phyloP scores from a whole-genome alignment of 495 filamentous ascomycete genomes.

The Neurospora sp. region DNA sequence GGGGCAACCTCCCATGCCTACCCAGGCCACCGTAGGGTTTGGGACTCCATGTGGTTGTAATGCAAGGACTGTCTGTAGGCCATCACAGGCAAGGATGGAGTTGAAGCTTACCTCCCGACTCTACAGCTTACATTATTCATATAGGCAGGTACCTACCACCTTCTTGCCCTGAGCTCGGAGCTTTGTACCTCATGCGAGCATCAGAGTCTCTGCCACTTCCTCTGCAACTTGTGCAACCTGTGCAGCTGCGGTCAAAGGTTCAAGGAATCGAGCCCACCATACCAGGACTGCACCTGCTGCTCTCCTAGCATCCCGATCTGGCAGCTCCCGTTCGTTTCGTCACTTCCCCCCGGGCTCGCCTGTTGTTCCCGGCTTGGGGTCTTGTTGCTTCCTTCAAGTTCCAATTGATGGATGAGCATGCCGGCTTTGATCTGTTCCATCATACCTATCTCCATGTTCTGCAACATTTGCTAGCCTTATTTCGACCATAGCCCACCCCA shows the following conservation, averaged over 20 bases:
- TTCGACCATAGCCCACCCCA: neutral
- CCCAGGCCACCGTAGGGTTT: neutral
- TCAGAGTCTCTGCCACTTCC: neutral
- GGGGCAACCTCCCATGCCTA: neutral
- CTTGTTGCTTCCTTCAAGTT: neutral
- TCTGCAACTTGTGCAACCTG: neutral
- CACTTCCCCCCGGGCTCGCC: slow-evolving; percentile 11
- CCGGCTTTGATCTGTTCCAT: neutral
- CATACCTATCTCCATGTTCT: neutral
- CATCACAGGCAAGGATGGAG: neutral
- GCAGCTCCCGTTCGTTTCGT: slow-evolving; percentile 20
- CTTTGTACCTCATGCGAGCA: neutral
- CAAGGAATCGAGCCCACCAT: neutral
- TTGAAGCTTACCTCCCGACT: neutral
- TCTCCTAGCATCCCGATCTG: slow-evolving; percentile 10
- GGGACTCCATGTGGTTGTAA: neutral
- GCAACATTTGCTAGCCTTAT: neutral
- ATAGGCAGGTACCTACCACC: neutral
- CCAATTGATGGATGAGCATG: no score
- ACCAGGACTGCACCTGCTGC: neutral
- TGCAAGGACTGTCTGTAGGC: no score
- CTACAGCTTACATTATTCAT: neutral
- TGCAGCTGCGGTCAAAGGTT: neutral
- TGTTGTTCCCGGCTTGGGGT: neutral
- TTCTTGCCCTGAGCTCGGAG: neutral